These are phyloP conservation scores for Senna siamea DNA, from an alignment of 306 rosid species.

Conservation along the genomic window DNA sequence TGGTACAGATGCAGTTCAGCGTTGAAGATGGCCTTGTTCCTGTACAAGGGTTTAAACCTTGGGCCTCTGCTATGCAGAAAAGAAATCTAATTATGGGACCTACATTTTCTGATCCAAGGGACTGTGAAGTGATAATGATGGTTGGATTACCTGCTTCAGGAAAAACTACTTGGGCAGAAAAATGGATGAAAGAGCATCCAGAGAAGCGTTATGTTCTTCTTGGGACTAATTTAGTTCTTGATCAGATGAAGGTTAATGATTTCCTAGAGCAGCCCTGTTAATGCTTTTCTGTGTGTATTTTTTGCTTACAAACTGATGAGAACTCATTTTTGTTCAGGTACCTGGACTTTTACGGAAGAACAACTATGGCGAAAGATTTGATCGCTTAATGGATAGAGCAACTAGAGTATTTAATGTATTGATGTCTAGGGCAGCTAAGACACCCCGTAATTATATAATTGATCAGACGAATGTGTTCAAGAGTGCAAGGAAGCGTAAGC, in stretches of 20 bases:
- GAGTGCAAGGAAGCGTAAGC: slow-evolving; percentile 61
- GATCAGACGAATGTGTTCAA: slow-evolving; percentile 69
- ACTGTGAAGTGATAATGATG: too few relatives aligned
- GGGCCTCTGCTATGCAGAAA: too few relatives aligned
- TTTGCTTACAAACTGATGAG: too few relatives aligned
- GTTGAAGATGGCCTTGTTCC: too few relatives aligned
- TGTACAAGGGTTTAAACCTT: too few relatives aligned
- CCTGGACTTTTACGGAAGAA: slow-evolving; percentile 52
- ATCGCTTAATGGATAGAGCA: slow-evolving; percentile 53
- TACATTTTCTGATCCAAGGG: too few relatives aligned
- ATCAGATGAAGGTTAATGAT: slow-evolving; percentile 66
- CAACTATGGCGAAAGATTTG: slow-evolving; percentile 63
- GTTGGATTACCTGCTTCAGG: slow-evolving; percentile 73
- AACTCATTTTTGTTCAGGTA: slow-evolving; percentile 43
- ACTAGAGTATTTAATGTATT: slow-evolving; percentile 53
- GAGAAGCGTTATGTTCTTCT: slow-evolving; percentile 65
- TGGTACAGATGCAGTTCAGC: too few relatives aligned
- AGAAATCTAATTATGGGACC: too few relatives aligned
- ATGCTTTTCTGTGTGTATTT: background rate
- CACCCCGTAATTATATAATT: slow-evolving; percentile 63
- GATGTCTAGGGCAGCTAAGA: slow-evolving; percentile 55
- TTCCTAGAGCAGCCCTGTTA: background rate
- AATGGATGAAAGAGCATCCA: slow-evolving; percentile 55
- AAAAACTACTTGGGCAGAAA: slow-evolving; percentile 73
- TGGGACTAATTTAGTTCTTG: slow-evolving; percentile 57